phyloP scores from a whole-genome alignment of 2,329 filamentous ascomycete genomes.

The Neodidymelliopsis sp. region DNA sequence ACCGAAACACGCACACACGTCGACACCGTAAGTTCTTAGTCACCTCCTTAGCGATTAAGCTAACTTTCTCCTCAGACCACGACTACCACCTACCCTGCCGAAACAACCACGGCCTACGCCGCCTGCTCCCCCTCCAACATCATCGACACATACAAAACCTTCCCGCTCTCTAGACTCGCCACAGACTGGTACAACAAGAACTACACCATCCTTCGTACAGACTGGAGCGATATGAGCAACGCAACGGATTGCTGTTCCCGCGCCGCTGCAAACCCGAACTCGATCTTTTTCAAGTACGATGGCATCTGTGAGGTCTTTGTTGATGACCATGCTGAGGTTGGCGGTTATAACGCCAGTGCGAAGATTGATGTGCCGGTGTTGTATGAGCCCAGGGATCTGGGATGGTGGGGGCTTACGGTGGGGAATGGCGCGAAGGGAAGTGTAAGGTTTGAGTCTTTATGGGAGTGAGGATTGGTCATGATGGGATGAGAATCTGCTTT shows the following conservation, averaged over 20 bases:
- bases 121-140: conserved; percentile 14
- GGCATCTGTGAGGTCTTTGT: conserved; percentile 12
- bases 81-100: conserved; percentile 9
- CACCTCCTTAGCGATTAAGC: neutral
- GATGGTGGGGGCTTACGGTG: conserved; percentile 8
- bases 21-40: conserved; percentile 1
- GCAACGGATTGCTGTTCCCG: conserved; percentile 10
- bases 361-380: conserved; percentile 11
- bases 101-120: conserved; percentile 8
- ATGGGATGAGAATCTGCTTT: too few species aligned
- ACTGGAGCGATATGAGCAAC: conserved; percentile 11
- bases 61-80: conserved; percentile 3
- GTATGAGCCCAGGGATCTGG: conserved; percentile 12
- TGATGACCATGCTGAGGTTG: neutral
- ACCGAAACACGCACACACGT: conserved; percentile 10
- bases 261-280: conserved; percentile 1
- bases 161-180: conserved; percentile 5
- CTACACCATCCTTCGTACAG: conserved; percentile 9
- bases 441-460: conserved; percentile 13
- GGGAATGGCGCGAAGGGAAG: conserved; percentile 12
- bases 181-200: conserved; percentile 16
- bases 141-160: conserved; percentile 7
- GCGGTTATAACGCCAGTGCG: neutral
- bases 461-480: conserved; percentile 10
- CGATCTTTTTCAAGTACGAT: conserved; percentile 18